A percentile compares a stretch with the other conserved stretches of the same genome.
These are phyloP conservation scores for Picea engelmannii DNA, from an alignment of 83 land plant genomes.

Conservation along the genomic window DNA sequence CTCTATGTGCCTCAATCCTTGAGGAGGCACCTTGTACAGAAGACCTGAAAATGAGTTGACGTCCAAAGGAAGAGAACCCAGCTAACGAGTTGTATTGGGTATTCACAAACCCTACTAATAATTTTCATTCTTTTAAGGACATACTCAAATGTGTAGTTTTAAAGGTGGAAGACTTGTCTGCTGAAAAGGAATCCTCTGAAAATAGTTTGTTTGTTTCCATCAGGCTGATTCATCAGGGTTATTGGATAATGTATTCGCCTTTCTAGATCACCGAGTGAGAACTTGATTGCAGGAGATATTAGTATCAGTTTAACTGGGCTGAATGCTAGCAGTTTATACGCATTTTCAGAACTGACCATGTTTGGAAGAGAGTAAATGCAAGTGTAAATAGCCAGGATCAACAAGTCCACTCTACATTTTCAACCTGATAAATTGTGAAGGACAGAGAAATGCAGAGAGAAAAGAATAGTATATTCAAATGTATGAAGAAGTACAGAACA, in stretches of 20 bases:
- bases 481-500: no score
- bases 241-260: slow-evolving; percentile 47
- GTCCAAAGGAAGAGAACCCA: background rate
- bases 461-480: no score
- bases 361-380: slow-evolving; percentile 38
- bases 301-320: slow-evolving; percentile 41
- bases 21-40: background rate
- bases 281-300: slow-evolving; percentile 40
- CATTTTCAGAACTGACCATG: slow-evolving; percentile 50
- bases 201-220: slow-evolving; percentile 10
- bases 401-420: no score
- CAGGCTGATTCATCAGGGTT: slow-evolving; percentile 71
- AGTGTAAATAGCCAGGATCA: slow-evolving; percentile 16
- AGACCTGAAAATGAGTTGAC: no score
- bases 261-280: slow-evolving; percentile 30
- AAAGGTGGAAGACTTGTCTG: background rate
- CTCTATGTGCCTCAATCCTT: background rate
- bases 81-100: slow-evolving; percentile 4
- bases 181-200: background rate
- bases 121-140: background rate
- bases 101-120: background rate
- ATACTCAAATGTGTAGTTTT: background rate
- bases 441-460: no score
- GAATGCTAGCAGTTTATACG: slow-evolving; percentile 61
- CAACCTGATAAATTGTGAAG: no score